Conservation (phyloP, 176 grass and related monocot species). For the Aegilops bicornis region DNA sequence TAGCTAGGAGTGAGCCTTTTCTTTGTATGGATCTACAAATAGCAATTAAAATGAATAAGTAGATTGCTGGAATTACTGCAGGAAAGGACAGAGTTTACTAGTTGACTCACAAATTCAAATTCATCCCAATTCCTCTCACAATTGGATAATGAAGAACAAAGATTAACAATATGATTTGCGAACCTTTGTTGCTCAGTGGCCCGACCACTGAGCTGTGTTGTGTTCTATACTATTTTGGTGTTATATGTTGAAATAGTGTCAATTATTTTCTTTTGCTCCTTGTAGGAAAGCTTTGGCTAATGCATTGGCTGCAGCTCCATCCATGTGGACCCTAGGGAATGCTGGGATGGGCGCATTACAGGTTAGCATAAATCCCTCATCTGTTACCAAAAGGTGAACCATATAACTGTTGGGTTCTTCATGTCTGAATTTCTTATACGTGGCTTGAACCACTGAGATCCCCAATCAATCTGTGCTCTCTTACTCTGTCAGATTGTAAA, state of each 20-base stretch:
- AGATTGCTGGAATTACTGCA: too few species aligned
- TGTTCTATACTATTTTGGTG: background rate
- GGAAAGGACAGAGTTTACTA: too few species aligned
- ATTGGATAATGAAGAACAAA: too few species aligned
- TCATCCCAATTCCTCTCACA: too few species aligned
- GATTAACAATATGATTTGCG: too few species aligned
- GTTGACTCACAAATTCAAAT: too few species aligned
- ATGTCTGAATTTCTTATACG: background rate
- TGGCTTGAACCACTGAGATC: background rate
- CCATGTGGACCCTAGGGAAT: slow-evolving; percentile 96
- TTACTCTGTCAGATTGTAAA: background rate
- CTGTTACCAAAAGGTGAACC: background rate
- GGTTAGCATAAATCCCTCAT: slow-evolving; percentile 41
- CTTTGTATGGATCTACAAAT: too few species aligned
- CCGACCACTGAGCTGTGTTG: too few species aligned
- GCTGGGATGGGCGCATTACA: slow-evolving; percentile 97
- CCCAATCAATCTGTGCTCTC: background rate
- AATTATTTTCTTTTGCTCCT: slow-evolving; percentile 26
- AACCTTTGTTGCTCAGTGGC: too few species aligned
- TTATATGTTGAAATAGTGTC: slow-evolving; percentile 17
- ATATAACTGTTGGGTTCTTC: background rate
- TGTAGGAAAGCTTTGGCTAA: slow-evolving; percentile 98
- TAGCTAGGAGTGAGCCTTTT: too few species aligned
- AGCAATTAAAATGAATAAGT: too few species aligned
- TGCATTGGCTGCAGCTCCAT: slow-evolving; percentile 88